Conservation (phyloP, 2,329 filamentous ascomycete species). For the Dothistroma septosporum region DNA sequence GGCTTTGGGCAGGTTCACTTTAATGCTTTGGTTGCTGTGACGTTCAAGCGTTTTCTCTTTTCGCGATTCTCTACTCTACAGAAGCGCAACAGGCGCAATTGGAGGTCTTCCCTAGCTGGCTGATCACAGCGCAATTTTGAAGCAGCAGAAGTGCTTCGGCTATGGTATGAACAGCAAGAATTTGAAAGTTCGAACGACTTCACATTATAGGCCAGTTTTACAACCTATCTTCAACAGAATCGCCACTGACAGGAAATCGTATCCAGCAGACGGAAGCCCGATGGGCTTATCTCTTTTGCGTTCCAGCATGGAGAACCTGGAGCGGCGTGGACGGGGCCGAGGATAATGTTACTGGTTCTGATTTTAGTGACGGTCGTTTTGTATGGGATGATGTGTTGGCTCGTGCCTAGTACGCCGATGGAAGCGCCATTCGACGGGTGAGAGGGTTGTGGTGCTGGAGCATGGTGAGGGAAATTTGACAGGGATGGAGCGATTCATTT, state of each 20-base stretch:
- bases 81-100: neutral
- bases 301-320: constrained; percentile 43
- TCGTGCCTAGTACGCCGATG: constrained; percentile 27
- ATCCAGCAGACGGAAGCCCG: no score
- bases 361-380: constrained; percentile 40
- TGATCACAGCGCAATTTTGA: no score
- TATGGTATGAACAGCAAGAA: no score
- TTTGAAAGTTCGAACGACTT: no score
- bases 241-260: no score
- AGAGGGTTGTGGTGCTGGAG: constrained; percentile 44
- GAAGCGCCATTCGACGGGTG: constrained; percentile 15
- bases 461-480: constrained; percentile 42
- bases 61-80: constrained; percentile 1
- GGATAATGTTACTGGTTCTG: constrained; percentile 48
- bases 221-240: no score
- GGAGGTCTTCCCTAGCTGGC: neutral
- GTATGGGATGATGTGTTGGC: constrained; percentile 29
- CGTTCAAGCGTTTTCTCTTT: constrained; percentile 15
- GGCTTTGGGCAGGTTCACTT: neutral
- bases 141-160: no score
- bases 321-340: constrained; percentile 44
- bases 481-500: constrained; percentile 45
- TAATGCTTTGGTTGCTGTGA: constrained; percentile 5
- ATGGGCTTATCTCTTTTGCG: constrained; percentile 53
- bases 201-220: no score